Evolutionary conservation across 441 rosid species (phyloP).

Genomic region (Eruca vesicaria): DNA sequence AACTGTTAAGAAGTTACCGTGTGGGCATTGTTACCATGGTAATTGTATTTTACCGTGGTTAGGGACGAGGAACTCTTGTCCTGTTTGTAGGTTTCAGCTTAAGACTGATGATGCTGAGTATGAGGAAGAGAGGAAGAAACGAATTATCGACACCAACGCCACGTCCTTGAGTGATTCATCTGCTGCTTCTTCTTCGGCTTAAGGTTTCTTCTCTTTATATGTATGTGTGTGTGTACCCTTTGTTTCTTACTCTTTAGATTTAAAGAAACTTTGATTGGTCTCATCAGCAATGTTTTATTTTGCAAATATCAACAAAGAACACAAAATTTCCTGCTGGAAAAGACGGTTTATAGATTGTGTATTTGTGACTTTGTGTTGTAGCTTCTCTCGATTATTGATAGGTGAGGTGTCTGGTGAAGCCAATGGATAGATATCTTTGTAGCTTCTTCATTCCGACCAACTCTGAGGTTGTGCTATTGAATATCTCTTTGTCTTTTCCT

Average conservation of each 20-base stretch:
- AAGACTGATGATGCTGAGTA: constrained; percentile 68
- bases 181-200: constrained; percentile 5
- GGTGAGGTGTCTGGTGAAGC: too few relatives aligned
- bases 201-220: neutral
- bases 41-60: constrained; percentile 75
- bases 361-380: too few relatives aligned
- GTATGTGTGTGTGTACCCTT: neutral
- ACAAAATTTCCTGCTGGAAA: neutral
- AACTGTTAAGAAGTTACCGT: constrained; percentile 54
- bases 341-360: neutral
- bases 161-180: neutral
- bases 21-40: constrained; percentile 75
- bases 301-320: neutral
- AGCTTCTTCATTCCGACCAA: too few relatives aligned
- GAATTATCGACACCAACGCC: neutral
- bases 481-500: too few relatives aligned
- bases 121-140: constrained; percentile 40
- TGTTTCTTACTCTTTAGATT: constrained; percentile 2
- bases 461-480: too few relatives aligned
- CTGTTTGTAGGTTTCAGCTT: constrained; percentile 74
- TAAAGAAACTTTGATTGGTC: neutral
- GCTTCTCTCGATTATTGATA: too few relatives aligned
- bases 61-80: constrained; percentile 72
- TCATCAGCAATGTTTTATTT: neutral
- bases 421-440: too few relatives aligned